These are phyloP conservation scores for Hibiscus tridactylites DNA, from an alignment of 345 rosid genomes.

Conservation along the genomic window DNA sequence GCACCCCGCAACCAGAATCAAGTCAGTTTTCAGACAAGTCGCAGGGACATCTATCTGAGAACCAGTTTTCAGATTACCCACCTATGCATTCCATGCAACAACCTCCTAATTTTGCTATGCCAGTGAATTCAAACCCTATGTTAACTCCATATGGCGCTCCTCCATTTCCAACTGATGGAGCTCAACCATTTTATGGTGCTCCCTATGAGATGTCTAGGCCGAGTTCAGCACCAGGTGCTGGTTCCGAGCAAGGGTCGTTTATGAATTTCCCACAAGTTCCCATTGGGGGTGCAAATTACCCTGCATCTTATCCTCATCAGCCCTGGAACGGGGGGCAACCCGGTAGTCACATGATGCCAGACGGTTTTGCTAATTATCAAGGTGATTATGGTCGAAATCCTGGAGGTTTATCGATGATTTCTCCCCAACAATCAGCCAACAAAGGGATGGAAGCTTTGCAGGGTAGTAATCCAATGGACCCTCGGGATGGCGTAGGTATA, in stretches of 20 bases:
- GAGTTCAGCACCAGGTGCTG: slow-evolving; percentile 46
- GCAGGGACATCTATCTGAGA: slow-evolving; percentile 42
- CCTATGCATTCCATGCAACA: slow-evolving; percentile 64
- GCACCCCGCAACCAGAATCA: slow-evolving; percentile 40
- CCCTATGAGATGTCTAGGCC: slow-evolving; percentile 51
- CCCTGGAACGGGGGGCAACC: slow-evolving; percentile 58
- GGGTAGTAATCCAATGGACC: slow-evolving; percentile 28
- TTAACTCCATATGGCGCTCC: slow-evolving; percentile 53
- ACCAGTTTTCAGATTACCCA: slow-evolving; percentile 52
- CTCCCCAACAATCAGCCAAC: slow-evolving; percentile 27
- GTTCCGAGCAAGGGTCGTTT: slow-evolving; percentile 63
- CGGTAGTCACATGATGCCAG: slow-evolving; percentile 34
- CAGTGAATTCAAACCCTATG: slow-evolving; percentile 55
- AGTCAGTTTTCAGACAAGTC: slow-evolving; percentile 42
- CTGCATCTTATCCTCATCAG: slow-evolving; percentile 50
- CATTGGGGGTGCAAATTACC: slow-evolving; percentile 39
- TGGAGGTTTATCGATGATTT: slow-evolving; percentile 27
- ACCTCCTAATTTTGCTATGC: slow-evolving; percentile 51
- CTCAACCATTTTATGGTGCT: slow-evolving; percentile 52
- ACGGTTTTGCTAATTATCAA: slow-evolving; percentile 37
- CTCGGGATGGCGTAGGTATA: slow-evolving; percentile 45
- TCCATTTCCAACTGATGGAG: slow-evolving; percentile 59
- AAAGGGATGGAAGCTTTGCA: slow-evolving; percentile 39
- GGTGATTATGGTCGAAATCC: slow-evolving; percentile 51
- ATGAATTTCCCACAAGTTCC: slow-evolving; percentile 61